Base-by-base conservation (phyloP, 2,329 filamentous ascomycete species). In the Metarhizium sp. region DNA sequence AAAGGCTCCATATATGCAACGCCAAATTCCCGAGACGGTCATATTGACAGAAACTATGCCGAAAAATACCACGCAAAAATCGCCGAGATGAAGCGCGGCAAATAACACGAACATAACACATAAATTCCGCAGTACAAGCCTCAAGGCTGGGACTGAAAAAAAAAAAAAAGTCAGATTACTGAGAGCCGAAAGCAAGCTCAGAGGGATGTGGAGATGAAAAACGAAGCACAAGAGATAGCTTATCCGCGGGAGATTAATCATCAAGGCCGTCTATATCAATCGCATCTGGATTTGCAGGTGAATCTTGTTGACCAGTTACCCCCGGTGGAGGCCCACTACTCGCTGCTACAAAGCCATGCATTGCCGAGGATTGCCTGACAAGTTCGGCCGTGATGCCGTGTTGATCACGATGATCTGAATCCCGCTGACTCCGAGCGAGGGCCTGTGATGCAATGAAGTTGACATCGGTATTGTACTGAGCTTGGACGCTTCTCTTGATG, bases 381-480 rank as follows among this genome's bases (percentile, higher is more conserved):
- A 97, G 76, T 25, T 87, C 88, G 45, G 86, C 88, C 90, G 96
- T 96, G 25, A 91, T 90, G 71, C 96, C 92, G 43, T 79, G 76
- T 55, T 82, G 64, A 51, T 76, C 76, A 45, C 20, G 47, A 4
- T 51, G 25, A 72, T 74, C 55, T 4, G 73, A 73, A 62, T 79
- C 78, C 61, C 79, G 81, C 88, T 95, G 88, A 59, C 84, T 85
- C 59, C 91, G 84, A 25, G 91, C 91, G 61, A 99, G 78, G 30
- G 94, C 94, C 70, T 99, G 94, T 5, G 90, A 95, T 10, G 94
- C 94, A 71, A 99, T 96, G 67, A 96, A 99, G 69, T 92, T 95
- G 77, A 99, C 92, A 67, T 99, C 94, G 48, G 95, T 99, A 67
- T 97, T 97, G 78, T 95, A 99, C 74, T 96, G 90, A 53, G 94